These are phyloP conservation scores for Whalleya microplaca DNA, from an alignment of 2,329 filamentous ascomycete genomes.

Conservation along the genomic window DNA sequence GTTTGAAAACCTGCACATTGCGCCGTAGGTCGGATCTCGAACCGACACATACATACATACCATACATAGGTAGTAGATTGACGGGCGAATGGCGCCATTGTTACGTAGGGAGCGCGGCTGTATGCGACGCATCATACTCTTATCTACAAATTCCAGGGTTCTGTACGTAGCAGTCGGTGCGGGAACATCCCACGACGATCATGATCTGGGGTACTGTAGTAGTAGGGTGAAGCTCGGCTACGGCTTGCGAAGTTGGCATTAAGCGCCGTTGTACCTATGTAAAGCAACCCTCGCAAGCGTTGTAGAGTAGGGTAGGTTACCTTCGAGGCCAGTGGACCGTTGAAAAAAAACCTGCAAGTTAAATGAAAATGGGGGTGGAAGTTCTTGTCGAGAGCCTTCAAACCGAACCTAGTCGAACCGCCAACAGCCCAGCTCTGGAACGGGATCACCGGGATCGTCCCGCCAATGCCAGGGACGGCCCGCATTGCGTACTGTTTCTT, in stretches of 20 bases:
- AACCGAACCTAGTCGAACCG: slow-evolving; percentile 4
- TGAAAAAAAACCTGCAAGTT: background rate
- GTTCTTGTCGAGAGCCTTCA: slow-evolving; percentile 3
- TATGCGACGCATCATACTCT: background rate
- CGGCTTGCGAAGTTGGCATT: background rate
- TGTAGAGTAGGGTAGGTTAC: background rate
- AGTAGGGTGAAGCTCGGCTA: background rate
- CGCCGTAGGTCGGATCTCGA: slow-evolving; percentile 16
- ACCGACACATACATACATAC: background rate
- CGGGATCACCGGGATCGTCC: slow-evolving; percentile 25
- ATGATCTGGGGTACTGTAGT: background rate
- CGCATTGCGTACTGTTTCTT: slow-evolving; percentile 17
- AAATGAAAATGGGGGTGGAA: background rate
- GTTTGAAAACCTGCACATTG: slow-evolving; percentile 30
- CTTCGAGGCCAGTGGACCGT: background rate
- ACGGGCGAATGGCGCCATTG: background rate
- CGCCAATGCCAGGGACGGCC: slow-evolving; percentile 25
- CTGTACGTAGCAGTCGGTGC: background rate
- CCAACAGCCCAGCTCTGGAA: slow-evolving; percentile 14
- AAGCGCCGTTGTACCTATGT: background rate
- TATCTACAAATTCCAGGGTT: background rate
- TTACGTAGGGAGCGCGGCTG: background rate
- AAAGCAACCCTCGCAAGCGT: background rate
- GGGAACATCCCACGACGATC: background rate
- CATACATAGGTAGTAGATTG: background rate